Evolutionary conservation across 495 filamentous ascomycete species (phyloP).

Genomic region (Lepidopterella palustris): DNA sequence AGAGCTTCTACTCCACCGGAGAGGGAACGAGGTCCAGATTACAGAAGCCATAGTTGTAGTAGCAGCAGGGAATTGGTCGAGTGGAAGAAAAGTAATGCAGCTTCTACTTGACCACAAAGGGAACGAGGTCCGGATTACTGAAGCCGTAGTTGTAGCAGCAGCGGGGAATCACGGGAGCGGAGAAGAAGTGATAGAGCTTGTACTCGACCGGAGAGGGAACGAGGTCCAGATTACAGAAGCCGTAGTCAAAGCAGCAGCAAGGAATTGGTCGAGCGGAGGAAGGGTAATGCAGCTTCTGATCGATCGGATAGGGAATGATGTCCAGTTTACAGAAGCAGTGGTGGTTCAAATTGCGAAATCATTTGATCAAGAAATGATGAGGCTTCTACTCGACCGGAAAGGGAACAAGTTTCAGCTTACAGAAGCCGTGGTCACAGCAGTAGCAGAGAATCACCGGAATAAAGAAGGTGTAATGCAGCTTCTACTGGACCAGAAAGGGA

Average conservation of each 20-base stretch:
- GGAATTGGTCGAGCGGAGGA: neutral
- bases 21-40: neutral
- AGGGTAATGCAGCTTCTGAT: neutral
- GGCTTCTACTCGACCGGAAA: neutral
- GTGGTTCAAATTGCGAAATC: no score
- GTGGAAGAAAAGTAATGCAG: neutral
- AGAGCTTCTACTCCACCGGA: neutral
- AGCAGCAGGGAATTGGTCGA: neutral
- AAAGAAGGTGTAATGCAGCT: constrained; percentile 15
- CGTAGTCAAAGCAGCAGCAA: neutral
- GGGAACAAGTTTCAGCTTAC: constrained; percentile 1
- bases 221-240: constrained; percentile 15
- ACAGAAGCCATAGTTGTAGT: neutral
- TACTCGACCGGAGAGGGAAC: constrained; percentile 17
- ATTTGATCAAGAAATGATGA: constrained; percentile 1
- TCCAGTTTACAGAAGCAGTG: neutral
- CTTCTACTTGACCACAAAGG: neutral
- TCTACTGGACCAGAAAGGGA: neutral
- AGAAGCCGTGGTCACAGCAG: neutral
- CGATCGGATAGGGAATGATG: neutral
- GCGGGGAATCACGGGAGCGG: neutral
- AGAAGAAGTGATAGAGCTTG: constrained; percentile 7
- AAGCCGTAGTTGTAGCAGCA: neutral
- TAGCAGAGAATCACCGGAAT: neutral
- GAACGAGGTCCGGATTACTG: neutral